Evolutionary conservation across 2,329 filamentous ascomycete species (phyloP), one percentile per base, ranked within the genome.

Genomic region (Xylariaceae sp.): DNA sequence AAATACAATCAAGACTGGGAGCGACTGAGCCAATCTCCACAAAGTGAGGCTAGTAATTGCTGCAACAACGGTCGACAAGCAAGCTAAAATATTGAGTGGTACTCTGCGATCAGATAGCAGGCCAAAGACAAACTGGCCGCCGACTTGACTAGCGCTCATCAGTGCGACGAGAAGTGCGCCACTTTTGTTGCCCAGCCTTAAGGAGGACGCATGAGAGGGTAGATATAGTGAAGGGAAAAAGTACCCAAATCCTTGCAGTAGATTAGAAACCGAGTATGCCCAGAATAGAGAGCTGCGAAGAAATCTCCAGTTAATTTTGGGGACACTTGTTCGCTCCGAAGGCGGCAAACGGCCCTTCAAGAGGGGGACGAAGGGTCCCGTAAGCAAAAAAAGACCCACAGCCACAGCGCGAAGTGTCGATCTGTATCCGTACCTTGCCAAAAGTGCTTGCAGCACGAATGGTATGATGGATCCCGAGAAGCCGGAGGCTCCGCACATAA

Each of bases 141-240:
- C 55, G 23, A 82, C 78, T 21, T 79, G 77, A 0, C 76, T 71
- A 2, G 77, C 64, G 46, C 76, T 79, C 73, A 82, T 78, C 4
- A 81, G 48, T 0, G 78, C 75, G 3, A 83, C 69, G 48, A 82
- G 70, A 1, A 81, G 57, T 0, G 78, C 75, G 13, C 74, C 73
- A 2, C 68, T 66, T 4, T 68, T 66, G 2, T 70, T 70, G 10
- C 73, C 53, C 5, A 70, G 59, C 2, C 73, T 64, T 3, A 76
- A 56, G 9, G 75, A 69, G 3, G 71, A 59, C 3, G 78, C 78
- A 56, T 77, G 81, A 0, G 73, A 74, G 9, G 74, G 75, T n/a
- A 81, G 65, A 58, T 78, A 81, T 0, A 79, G 73, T n/a, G 78
- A 72, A 3, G 80, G 80, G 43, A 82, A 74, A 26, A 79, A 80